Base-by-base conservation (phyloP, 805 yeast species). In the Candida palmyrensis region DNA sequence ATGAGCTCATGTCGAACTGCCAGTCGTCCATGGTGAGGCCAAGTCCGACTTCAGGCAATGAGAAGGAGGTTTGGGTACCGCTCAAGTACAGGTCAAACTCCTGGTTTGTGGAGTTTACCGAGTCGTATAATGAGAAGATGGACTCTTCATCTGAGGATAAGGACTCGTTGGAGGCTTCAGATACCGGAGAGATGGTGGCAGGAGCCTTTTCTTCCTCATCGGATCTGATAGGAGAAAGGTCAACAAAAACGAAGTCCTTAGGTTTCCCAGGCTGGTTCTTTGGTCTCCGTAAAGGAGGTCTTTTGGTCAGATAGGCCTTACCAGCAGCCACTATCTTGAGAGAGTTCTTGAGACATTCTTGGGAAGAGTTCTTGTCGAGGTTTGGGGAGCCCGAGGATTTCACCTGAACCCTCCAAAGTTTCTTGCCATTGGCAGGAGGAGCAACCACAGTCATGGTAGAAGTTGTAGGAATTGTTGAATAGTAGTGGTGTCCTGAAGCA, bases 391-490 rank as follows among this genome's bases (percentile, higher is more conserved):
- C 34, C 5, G 49, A 39, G 7, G 40, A 42, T n/a, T 51, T 27
- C 39, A 59, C 53, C 44, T 58, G 63, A 28, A 64, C 68, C 51
- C 71, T 59, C 71, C 71, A 66, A 41, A 64, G 49, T 39, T 64
- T 66, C 36, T 57, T 64, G 25, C 71, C 71, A 44, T 65, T 64
- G 37, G 68, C 66, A 29, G 71, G 70, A 33, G 70, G 70, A 40
- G 51, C 42, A 29, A 26, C 25, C 12, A 29, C 11, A 19, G 32
- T 21, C 10, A 21, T 9, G 9, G 22, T 19, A 28, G 16, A 10
- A 18, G 24, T 28, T 6, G 23, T 28, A 12, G 24, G n/a, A 28
- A 15, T 27, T 18, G 29, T 26, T 26, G 11, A 9, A 14, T 7
- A 11, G 7, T 19, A 26, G n/a, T n/a, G 12, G 10, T 27, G 16